Base-by-base conservation (phyloP, 1,284 basidiomycete species). In the Puccinia horiana region DNA sequence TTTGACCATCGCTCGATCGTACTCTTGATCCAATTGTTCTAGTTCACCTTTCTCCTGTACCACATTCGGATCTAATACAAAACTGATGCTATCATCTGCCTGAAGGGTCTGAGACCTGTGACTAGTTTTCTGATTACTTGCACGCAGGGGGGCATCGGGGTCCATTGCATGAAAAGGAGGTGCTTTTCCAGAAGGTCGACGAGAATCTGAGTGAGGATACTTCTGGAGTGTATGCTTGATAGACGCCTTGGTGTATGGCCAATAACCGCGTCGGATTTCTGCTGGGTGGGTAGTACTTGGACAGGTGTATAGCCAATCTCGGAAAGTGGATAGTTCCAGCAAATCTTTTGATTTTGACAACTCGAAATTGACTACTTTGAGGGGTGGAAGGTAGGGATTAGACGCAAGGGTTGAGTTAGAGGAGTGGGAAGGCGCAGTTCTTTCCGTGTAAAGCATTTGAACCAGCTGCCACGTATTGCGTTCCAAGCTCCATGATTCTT, bases 221-320 rank as follows among this genome's bases (percentile, higher is more conserved):
- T 81, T 81, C 35, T 92, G 88, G 44, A 90, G 85, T 0, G 89
- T 88, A 85, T 93, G 92, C 88, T 92, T 90, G 12, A 93, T 88
- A 44, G 89, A 90, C 84, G 92, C 89, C 84, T 92, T 92, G n/a
- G 93, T 94, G 85, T 93, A 92, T 81, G 90, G 91, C 90, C 92
- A 92, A 87, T 95, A 95, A 0, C 92, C 92, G 0, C 91, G 91
- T 8, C 91, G 91, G 14, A 91, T 90, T 84, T 93, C 93, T 0
- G 92, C 91, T 35, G 90, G 89, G 70, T 88, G 87, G 0, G 91
- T 89, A 0, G 88, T 80, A 0, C 91, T 90, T 0, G 92, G 91
- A 0, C 90, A 92, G 63, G 92, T 91, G 84, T 93, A 92, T 9
- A 94, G 88, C 93, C 93, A 94, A 85, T 94, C 93, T 23, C 92